Conservation (phyloP, 306 rosid genomes). For the Cicer cuneatum region DNA sequence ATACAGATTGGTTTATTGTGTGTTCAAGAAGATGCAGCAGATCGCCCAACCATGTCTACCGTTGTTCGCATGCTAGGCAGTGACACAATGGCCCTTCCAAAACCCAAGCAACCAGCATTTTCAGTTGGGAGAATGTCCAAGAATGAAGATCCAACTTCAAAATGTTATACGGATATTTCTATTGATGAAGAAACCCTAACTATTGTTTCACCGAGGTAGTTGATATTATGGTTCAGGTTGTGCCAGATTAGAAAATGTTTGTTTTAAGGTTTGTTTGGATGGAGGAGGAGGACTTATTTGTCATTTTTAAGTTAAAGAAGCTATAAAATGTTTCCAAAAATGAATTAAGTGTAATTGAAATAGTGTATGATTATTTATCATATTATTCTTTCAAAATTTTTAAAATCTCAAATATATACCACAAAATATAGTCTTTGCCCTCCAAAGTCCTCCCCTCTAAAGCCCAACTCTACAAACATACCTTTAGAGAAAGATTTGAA, state of each 20-base stretch:
- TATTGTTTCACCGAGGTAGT: neutral
- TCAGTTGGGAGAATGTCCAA: constrained; percentile 20
- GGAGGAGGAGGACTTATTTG: too few species aligned
- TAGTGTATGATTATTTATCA: neutral
- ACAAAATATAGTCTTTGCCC: too few species aligned
- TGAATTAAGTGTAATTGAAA: neutral
- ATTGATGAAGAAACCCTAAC: constrained; percentile 30
- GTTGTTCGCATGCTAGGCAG: constrained; percentile 49
- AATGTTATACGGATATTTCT: constrained; percentile 36
- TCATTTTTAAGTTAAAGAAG: too few species aligned
- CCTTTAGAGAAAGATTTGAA: too few species aligned
- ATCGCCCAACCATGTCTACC: constrained; percentile 54
- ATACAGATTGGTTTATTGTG: constrained; percentile 59
- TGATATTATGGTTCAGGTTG: neutral
- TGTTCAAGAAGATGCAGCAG: constrained; percentile 54
- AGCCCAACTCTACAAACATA: too few species aligned
- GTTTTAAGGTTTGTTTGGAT: too few species aligned
- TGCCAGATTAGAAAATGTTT: neutral
- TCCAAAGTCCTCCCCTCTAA: too few species aligned
- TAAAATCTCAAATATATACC: too few species aligned
- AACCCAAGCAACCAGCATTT: constrained; percentile 52
- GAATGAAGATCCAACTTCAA: constrained; percentile 23
- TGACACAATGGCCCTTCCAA: constrained; percentile 45
- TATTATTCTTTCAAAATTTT: too few species aligned
- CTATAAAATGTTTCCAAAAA: too few species aligned